Base-by-base conservation (phyloP, 2,329 filamentous ascomycete species). In the Setomelanomma holmii region DNA sequence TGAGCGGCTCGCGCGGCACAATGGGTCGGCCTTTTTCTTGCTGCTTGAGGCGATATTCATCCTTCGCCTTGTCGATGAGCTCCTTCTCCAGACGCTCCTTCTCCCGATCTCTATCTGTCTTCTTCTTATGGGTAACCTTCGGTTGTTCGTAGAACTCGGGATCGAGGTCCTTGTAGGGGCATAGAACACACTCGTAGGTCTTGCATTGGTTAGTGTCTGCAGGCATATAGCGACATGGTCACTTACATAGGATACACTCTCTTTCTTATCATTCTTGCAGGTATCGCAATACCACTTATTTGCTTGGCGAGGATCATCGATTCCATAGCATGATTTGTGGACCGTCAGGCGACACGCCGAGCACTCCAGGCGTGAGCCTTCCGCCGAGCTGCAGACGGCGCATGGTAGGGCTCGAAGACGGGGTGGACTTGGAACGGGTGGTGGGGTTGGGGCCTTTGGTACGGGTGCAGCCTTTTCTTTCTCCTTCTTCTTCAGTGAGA, bases 281-380 rank as follows among this genome's bases (percentile, higher is more conserved):
- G 93, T 96, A 75, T 98, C 95, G 74, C 95, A 99, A 35, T 89
- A 85, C 95, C 95, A 99, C 75, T 96, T 96, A 50, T 64, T 65
- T 39, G 82, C 84, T 24, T 86, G 83, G 36, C 90, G 85, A 50
- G 76, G 76, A 43, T 88, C 86, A 40, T 88, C 86, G 24, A 98
- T 82, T n/a, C 95, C 95, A 70, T 98, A 99, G 76, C 95, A 99
- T 56, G 86, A 86, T 47, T 90, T 89, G 75, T 99, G 95, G 20
- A 98, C 93, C 3, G 92, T 92, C 74, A 99, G 78, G 46, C 91
- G 89, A 74, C 95, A 99, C 67, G 96, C 91, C 42, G 86, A 85
- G 74, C 95, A 99, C 35, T 88, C 86, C 64, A 91, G 85, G 11
- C 69, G 69, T 21, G 52, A 27, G 8, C 71, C 72, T 43, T 93